A percentile compares a stretch with the other conserved stretches of the same genome.
Evolutionary conservation across 208 protist species (phyloP).

Genomic region (Trypanosoma melophagium): DNA sequence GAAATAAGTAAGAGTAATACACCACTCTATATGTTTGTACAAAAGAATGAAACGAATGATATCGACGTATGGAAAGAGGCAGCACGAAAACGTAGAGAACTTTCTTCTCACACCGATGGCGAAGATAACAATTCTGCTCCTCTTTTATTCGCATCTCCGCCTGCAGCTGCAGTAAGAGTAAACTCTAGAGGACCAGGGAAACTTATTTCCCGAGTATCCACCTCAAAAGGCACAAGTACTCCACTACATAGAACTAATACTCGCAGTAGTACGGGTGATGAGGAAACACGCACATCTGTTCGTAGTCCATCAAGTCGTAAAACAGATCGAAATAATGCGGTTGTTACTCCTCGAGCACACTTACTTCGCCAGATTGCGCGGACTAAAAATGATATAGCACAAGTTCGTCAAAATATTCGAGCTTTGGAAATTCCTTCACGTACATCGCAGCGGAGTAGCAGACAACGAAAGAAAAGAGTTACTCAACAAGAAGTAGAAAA

Average conservation of each 20-base stretch:
- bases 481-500: conserved; percentile 31
- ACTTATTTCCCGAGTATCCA: no score
- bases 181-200: no score
- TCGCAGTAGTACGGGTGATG: no score
- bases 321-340: neutral
- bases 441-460: neutral
- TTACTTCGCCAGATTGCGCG: neutral
- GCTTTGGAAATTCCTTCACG: neutral
- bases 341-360: neutral
- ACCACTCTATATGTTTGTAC: no score
- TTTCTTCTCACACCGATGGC: neutral
- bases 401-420: conserved; percentile 10
- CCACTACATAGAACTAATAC: no score
- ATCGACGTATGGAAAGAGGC: neutral
- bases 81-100: neutral
- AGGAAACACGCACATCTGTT: no score
- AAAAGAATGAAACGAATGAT: no score
- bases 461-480: neutral
- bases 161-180: no score
- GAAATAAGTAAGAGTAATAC: no score
- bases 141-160: neutral
- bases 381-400: neutral
- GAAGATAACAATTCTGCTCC: neutral
- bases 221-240: no score
- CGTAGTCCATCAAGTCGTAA: neutral